Conservation (phyloP, 208 protist species). For the Crithidia bombi region DNA sequence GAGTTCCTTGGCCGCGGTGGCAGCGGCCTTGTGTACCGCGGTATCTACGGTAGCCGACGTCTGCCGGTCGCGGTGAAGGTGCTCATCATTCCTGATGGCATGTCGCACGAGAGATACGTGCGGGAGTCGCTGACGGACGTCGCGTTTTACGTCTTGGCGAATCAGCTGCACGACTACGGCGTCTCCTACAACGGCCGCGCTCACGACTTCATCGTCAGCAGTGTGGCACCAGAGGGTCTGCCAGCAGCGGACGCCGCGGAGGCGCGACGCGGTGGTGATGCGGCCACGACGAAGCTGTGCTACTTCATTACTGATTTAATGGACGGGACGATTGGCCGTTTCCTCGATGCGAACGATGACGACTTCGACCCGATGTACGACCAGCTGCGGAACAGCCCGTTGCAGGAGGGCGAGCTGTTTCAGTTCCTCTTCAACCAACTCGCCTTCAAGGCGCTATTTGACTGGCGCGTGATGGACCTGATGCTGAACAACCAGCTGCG, state of each 20-base stretch:
- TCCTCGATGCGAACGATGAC: constrained; percentile 71
- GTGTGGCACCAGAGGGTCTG: constrained; percentile 50
- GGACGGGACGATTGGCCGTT: constrained; percentile 87
- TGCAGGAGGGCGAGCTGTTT: constrained; percentile 78
- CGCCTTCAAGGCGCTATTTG: constrained; percentile 62
- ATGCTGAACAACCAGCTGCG: constrained; percentile 88
- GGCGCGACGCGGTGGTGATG: constrained; percentile 38
- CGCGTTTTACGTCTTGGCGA: constrained; percentile 80
- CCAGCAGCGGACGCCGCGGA: constrained; percentile 47
- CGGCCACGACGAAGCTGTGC: constrained; percentile 55
- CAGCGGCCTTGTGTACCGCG: constrained; percentile 82
- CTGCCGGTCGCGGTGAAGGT: constrained; percentile 86
- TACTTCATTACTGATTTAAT: constrained; percentile 84
- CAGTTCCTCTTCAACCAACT: constrained; percentile 87
- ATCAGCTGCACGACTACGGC: constrained; percentile 70
- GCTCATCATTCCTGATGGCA: constrained; percentile 69
- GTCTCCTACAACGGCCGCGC: constrained; percentile 55
- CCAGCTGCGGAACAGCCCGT: constrained; percentile 70
- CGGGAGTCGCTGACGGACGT: constrained; percentile 83
- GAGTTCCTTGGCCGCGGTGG: constrained; percentile 68
- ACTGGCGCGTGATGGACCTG: constrained; percentile 82
- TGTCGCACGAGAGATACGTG: constrained; percentile 74
- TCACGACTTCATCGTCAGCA: constrained; percentile 85
- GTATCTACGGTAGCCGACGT: constrained; percentile 44
- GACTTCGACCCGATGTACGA: constrained; percentile 89